A percentile compares a stretch with the other conserved stretches of the same genome.
phyloP scores from a whole-genome alignment of 495 filamentous ascomycete species.

The Tuber aestivum region DNA sequence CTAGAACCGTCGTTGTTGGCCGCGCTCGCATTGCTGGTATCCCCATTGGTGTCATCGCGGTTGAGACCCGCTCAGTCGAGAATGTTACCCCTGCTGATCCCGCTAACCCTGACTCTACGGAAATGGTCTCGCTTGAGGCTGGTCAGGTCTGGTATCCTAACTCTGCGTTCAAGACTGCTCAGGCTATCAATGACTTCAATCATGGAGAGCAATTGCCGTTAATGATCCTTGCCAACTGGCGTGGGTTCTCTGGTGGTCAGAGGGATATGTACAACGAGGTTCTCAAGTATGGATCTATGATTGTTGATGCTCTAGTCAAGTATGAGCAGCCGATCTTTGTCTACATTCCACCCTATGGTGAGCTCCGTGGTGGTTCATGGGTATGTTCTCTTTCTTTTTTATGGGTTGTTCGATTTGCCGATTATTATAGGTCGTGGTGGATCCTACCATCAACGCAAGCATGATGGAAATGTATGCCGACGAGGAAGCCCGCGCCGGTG shows the following conservation, averaged over 20 bases:
- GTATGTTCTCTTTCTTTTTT: slow-evolving; percentile 46
- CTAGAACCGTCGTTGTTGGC: slow-evolving; percentile 90
- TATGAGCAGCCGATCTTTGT: slow-evolving; percentile 98
- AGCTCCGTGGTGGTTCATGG: slow-evolving; percentile 98
- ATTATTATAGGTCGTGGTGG: slow-evolving; percentile 69
- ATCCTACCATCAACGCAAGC: slow-evolving; percentile 93
- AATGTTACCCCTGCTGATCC: slow-evolving; percentile 97
- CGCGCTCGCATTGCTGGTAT: slow-evolving; percentile 96
- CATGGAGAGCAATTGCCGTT: slow-evolving; percentile 94
- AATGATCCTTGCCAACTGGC: slow-evolving; percentile 99
- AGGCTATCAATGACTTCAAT: slow-evolving; percentile 98
- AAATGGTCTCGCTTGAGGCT: slow-evolving; percentile 86
- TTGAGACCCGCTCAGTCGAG: slow-evolving; percentile 92
- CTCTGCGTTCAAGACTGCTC: slow-evolving; percentile 97
- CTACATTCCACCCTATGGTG: slow-evolving; percentile 94
- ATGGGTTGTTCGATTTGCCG: slow-evolving; percentile 15
- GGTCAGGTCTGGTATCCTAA: slow-evolving; percentile 99
- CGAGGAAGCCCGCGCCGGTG: slow-evolving; percentile 89
- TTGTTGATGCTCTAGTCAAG: slow-evolving; percentile 95
- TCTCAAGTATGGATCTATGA: slow-evolving; percentile 97
- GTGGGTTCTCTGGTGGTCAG: slow-evolving; percentile 98
- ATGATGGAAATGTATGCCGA: slow-evolving; percentile 99
- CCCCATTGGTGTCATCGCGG: slow-evolving; percentile 95
- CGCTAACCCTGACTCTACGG: slow-evolving; percentile 94
- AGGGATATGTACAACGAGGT: slow-evolving; percentile 99